Conservation (phyloP, 495 filamentous ascomycete genomes). For the Aspergillus asperescens region DNA sequence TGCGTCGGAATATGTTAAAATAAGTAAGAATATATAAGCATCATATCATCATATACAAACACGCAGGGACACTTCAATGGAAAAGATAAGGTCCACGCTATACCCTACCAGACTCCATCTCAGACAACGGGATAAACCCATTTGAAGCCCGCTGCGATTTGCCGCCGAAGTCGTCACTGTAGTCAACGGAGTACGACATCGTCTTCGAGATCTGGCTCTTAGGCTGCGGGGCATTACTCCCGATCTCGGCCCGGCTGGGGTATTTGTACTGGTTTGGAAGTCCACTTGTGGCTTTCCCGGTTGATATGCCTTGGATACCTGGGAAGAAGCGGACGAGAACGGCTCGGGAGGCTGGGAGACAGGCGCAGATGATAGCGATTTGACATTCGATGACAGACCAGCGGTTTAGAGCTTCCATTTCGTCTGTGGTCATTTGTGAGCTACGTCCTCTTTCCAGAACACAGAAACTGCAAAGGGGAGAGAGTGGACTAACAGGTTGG, state of each 20-base stretch:
- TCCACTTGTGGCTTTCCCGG: neutral
- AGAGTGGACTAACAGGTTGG: constrained; percentile 19
- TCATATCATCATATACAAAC: too few relatives aligned
- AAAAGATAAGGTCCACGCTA: too few relatives aligned
- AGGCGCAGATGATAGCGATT: constrained; percentile 30
- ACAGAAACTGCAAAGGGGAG: neutral
- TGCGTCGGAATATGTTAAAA: too few relatives aligned
- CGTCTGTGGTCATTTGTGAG: constrained; percentile 13
- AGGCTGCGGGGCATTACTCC: neutral
- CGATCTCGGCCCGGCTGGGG: neutral
- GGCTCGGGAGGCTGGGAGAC: constrained; percentile 22
- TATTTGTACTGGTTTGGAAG: neutral
- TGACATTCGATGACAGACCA: constrained; percentile 33
- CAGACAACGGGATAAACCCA: neutral
- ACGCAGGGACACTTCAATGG: too few relatives aligned
- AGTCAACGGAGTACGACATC: neutral
- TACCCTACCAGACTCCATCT: neutral
- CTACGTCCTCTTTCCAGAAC: neutral
- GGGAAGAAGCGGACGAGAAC: constrained; percentile 21
- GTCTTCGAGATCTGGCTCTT: neutral
- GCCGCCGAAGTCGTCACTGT: neutral
- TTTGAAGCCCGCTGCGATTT: neutral
- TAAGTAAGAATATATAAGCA: too few relatives aligned
- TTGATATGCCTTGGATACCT: neutral
- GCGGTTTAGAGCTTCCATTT: constrained; percentile 25